These are phyloP conservation scores for Keithomyces neogunnii DNA, from an alignment of 2,329 filamentous ascomycete species.

Conservation along the genomic window DNA sequence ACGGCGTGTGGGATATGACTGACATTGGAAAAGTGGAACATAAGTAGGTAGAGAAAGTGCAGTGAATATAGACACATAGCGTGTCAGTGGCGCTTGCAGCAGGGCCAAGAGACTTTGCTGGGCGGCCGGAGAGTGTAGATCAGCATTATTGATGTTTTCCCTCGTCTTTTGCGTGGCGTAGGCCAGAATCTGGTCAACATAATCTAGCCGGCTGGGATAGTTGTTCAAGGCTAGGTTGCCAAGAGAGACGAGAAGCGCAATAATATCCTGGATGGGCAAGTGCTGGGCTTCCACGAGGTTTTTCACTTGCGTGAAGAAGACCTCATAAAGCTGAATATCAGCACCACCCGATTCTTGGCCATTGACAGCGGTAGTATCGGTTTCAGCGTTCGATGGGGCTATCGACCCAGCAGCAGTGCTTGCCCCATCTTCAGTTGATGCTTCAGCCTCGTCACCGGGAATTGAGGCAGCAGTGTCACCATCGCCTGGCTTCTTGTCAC, in stretches of 20 bases:
- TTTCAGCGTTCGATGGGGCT: constrained; percentile 34
- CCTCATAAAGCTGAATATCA: constrained; percentile 86
- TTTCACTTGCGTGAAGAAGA: constrained; percentile 94
- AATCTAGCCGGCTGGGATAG: constrained; percentile 86
- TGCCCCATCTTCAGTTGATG: constrained; percentile 20
- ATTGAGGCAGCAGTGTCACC: constrained; percentile 21
- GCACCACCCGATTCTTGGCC: constrained; percentile 38
- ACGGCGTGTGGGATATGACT: constrained; percentile 85
- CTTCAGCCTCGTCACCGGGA: constrained; percentile 8
- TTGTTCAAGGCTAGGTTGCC: constrained; percentile 92
- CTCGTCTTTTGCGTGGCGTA: constrained; percentile 81
- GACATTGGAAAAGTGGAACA: constrained; percentile 78
- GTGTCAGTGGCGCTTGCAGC: constrained; percentile 80
- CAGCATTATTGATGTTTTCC: constrained; percentile 89
- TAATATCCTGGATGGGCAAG: constrained; percentile 88
- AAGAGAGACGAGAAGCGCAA: constrained; percentile 87
- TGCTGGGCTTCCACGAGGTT: constrained; percentile 87
- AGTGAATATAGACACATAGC: constrained; percentile 93
- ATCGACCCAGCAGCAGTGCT: constrained; percentile 22
- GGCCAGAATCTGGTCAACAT: constrained; percentile 86
- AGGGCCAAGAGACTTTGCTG: constrained; percentile 86
- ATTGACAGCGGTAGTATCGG: constrained; percentile 39
- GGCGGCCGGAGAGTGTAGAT: constrained; percentile 78
- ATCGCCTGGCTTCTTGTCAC: constrained; percentile 20
- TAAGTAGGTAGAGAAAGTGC: constrained; percentile 88